Evolutionary conservation across 306 rosid genomes (phyloP).

Genomic region (Begonia fuchsioides): DNA sequence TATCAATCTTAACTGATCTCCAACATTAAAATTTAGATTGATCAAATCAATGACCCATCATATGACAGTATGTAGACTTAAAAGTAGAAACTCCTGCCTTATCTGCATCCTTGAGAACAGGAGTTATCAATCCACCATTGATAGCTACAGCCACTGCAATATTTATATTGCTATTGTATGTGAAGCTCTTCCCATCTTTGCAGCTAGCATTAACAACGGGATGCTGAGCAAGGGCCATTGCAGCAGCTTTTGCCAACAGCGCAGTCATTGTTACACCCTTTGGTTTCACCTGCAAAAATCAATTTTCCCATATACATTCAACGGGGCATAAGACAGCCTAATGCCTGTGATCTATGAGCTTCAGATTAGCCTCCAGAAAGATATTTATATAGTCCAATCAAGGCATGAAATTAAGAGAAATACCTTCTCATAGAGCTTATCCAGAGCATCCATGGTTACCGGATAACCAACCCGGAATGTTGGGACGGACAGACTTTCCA

Average conservation of each 20-base stretch:
- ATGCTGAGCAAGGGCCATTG: constrained; percentile 75
- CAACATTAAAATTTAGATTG: neutral
- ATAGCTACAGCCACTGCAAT: constrained; percentile 78
- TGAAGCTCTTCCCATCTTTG: constrained; percentile 68
- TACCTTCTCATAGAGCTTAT: constrained; percentile 61
- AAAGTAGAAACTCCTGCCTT: constrained; percentile 28
- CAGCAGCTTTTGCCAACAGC: constrained; percentile 69
- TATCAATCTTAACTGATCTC: neutral
- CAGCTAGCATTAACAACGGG: constrained; percentile 69
- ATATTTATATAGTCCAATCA: neutral
- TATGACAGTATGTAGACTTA: neutral
- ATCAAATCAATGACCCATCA: neutral
- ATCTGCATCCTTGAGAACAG: constrained; percentile 87
- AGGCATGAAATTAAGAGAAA: constrained; percentile 1
- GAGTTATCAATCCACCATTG: constrained; percentile 77
- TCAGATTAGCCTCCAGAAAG: no score
- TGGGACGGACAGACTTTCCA: constrained; percentile 77
- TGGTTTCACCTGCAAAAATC: constrained; percentile 45
- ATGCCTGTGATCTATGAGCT: no score
- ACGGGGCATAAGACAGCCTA: neutral
- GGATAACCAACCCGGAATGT: constrained; percentile 78
- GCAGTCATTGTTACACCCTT: constrained; percentile 96
- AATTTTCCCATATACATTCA: constrained; percentile 7
- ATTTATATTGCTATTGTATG: constrained; percentile 46
- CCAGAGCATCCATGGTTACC: constrained; percentile 52